These are phyloP conservation scores for Colletotrichum camelliae DNA, from an alignment of 2,329 filamentous ascomycete species.

Conservation along the genomic window DNA sequence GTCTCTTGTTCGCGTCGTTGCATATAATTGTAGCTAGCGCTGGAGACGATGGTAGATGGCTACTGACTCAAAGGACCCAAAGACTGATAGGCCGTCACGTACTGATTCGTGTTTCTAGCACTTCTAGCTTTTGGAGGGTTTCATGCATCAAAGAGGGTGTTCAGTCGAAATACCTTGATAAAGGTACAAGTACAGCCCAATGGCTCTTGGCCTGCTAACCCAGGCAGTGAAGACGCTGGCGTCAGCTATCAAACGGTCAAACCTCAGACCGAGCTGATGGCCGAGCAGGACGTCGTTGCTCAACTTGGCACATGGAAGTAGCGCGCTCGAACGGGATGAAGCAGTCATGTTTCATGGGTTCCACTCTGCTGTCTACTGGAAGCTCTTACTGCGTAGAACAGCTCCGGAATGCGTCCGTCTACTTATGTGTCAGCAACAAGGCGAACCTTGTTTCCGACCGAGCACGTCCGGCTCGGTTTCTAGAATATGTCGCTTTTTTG, in stretches of 20 bases:
- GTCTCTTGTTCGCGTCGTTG: background rate
- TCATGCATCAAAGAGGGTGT: slow-evolving; percentile 20
- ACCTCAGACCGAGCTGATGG: background rate
- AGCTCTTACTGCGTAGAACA: background rate
- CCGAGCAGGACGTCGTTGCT: background rate
- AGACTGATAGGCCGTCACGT: background rate
- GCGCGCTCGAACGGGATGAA: slow-evolving; percentile 5
- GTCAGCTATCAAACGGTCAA: background rate
- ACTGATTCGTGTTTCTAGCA: slow-evolving; percentile 17
- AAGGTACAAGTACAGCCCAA: background rate
- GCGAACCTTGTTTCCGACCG: background rate
- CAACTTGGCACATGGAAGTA: background rate
- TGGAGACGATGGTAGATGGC: background rate
- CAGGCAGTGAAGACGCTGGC: background rate
- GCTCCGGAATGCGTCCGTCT: background rate
- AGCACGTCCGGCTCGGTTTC: background rate
- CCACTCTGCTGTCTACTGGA: background rate
- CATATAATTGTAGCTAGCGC: background rate
- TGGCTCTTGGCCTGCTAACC: background rate
- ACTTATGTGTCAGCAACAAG: background rate
- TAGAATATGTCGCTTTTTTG: background rate
- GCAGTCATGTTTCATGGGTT: slow-evolving; percentile 12
- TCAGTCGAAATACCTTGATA: background rate
- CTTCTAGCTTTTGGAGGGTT: slow-evolving; percentile 19
- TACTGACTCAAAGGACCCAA: slow-evolving; percentile 11